phyloP scores from a whole-genome alignment of 768 basidiomycete genomes.

The Ramaria sp. region DNA sequence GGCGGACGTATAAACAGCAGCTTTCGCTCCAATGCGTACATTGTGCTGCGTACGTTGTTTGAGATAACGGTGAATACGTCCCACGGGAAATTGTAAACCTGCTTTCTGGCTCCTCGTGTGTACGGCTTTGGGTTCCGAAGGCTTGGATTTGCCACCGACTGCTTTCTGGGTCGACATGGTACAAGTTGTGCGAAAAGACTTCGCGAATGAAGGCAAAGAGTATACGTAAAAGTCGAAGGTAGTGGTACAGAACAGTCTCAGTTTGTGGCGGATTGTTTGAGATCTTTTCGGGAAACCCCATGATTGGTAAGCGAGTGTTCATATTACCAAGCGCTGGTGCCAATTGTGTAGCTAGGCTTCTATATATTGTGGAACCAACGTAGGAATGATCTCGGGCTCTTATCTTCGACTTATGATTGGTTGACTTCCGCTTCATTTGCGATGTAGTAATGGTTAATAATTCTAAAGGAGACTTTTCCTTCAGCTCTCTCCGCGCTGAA shows the following conservation, averaged over 20 bases:
- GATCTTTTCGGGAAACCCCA: not conserved
- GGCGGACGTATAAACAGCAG: constrained; percentile 92
- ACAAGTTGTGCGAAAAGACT: not conserved
- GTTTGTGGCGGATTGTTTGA: not conserved
- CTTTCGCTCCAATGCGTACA: constrained; percentile 94
- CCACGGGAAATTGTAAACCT: constrained; percentile 93
- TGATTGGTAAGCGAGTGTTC: not conserved
- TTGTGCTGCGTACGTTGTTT: constrained; percentile 90
- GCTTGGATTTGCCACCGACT: constrained; percentile 10
- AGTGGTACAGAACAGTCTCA: not conserved
- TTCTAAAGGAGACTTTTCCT: too few species aligned
- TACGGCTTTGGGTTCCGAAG: constrained; percentile 21
- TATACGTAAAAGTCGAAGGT: not conserved
- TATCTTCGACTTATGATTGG: too few species aligned
- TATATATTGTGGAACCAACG: too few species aligned
- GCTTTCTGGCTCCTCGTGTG: constrained; percentile 76
- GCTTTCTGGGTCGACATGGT: constrained; percentile 10
- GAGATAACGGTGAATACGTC: constrained; percentile 94
- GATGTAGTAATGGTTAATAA: too few species aligned
- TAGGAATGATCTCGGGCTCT: too few species aligned
- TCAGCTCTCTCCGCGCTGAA: too few species aligned
- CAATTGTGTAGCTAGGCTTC: too few species aligned
- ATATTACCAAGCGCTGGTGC: too few species aligned
- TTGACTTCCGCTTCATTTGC: too few species aligned
- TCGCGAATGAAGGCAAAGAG: not conserved